Conservation (phyloP, 768 basidiomycete species). For the Agrocybe pediades region DNA sequence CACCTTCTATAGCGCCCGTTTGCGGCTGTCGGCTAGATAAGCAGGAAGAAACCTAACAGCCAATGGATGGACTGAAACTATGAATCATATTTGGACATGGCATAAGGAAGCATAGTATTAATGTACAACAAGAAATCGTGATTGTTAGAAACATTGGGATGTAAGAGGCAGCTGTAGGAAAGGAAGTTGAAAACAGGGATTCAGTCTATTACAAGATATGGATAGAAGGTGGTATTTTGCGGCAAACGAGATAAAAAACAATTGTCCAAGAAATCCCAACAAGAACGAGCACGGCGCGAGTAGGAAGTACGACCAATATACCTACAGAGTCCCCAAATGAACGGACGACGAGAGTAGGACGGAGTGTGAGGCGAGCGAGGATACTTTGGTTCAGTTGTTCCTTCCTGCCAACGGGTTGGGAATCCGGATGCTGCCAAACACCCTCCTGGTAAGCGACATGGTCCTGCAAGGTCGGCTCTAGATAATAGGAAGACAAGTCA, state of each 20-base stretch:
- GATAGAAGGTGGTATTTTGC: background rate
- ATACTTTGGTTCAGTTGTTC: background rate
- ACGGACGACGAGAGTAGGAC: background rate
- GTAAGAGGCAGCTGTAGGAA: too few species aligned
- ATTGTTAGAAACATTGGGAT: too few species aligned
- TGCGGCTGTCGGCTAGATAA: too few species aligned
- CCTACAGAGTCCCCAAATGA: background rate
- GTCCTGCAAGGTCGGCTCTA: constrained; percentile 2
- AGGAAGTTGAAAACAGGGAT: background rate
- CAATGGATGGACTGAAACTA: too few species aligned
- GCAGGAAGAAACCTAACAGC: too few species aligned
- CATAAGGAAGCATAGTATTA: too few species aligned
- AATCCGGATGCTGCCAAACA: constrained; percentile 11
- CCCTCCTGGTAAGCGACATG: constrained; percentile 7
- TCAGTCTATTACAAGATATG: background rate
- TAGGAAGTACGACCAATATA: constrained; percentile 5
- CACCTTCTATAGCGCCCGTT: too few species aligned
- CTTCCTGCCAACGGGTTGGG: constrained; percentile 2
- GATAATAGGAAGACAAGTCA: background rate
- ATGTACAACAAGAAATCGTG: too few species aligned
- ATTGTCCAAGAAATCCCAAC: constrained; percentile 11
- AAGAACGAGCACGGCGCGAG: constrained; percentile 3
- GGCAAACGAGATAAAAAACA: background rate
- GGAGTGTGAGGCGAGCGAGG: too few species aligned
- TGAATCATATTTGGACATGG: too few species aligned